These are phyloP conservation scores for Lecanosticta acicola DNA, from an alignment of 2,329 filamentous ascomycete genomes.

Conservation along the genomic window DNA sequence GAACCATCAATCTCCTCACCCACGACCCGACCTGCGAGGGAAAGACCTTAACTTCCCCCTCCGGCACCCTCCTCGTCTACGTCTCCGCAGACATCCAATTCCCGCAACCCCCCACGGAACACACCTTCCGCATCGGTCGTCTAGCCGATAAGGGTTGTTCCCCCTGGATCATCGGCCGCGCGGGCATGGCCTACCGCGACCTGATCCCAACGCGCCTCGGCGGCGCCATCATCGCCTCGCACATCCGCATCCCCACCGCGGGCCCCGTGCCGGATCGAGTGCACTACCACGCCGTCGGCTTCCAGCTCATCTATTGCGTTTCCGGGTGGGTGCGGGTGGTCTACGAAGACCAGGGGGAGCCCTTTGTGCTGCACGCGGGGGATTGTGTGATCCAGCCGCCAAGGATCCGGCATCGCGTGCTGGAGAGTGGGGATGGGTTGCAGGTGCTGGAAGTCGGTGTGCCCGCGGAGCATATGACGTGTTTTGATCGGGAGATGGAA, in stretches of 20 bases:
- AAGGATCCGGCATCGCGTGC: constrained; percentile 12
- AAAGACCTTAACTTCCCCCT: constrained; percentile 6
- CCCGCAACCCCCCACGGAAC: constrained; percentile 6
- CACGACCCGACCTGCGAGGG: background rate
- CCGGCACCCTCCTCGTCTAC: constrained; percentile 9
- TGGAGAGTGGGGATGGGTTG: constrained; percentile 9
- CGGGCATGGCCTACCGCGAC: constrained; percentile 15
- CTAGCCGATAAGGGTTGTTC: constrained; percentile 7
- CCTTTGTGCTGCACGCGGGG: constrained; percentile 11
- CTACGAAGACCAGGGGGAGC: constrained; percentile 14
- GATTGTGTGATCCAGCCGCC: constrained; percentile 16
- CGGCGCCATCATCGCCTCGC: constrained; percentile 15
- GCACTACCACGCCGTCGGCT: constrained; percentile 12
- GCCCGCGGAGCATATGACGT: constrained; percentile 14
- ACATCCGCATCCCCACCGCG: constrained; percentile 13
- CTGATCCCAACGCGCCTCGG: constrained; percentile 12
- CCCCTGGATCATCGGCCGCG: constrained; percentile 11
- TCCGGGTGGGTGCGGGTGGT: constrained; percentile 12
- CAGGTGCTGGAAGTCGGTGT: constrained; percentile 15
- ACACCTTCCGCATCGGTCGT: constrained; percentile 7
- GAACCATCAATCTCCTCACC: constrained; percentile 8
- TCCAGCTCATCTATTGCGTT: constrained; percentile 15
- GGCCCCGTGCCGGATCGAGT: constrained; percentile 13
- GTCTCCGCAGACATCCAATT: constrained; percentile 3
- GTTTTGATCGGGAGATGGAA: constrained; percentile 9